A percentile compares a stretch with the other conserved stretches of the same genome.
phyloP scores from a whole-genome alignment of 768 basidiomycete species.

The Suillus discolor region DNA sequence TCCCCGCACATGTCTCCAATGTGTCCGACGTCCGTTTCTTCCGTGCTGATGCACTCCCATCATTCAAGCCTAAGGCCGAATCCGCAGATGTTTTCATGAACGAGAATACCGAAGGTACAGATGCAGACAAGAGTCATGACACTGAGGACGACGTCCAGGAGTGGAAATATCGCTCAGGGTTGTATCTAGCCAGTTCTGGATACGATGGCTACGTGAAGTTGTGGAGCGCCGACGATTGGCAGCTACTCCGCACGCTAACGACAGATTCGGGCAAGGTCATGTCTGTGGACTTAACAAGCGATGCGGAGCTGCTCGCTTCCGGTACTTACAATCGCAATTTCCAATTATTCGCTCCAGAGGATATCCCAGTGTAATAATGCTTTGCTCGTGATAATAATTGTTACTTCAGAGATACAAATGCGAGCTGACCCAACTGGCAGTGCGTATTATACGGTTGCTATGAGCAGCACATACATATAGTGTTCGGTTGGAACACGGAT shows the following conservation, averaged over 20 bases:
- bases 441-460: constrained; percentile 3
- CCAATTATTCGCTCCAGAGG: constrained; percentile 89
- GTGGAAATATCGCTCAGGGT: constrained; percentile 81
- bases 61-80: constrained; percentile 41
- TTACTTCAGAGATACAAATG: constrained; percentile 33
- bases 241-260: constrained; percentile 80
- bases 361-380: constrained; percentile 36
- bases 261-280: constrained; percentile 99
- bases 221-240: constrained; percentile 99
- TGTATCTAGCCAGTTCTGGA: constrained; percentile 92
- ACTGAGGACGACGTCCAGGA: constrained; percentile 48
- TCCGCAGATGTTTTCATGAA: constrained; percentile 55
- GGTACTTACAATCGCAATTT: constrained; percentile 95
- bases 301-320: constrained; percentile 82
- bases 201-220: constrained; percentile 96
- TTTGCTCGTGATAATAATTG: constrained; percentile 24
- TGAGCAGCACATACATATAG: neutral
- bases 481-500: constrained; percentile 4
- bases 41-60: constrained; percentile 56
- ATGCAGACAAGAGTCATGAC: constrained; percentile 32
- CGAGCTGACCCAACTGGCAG: neutral
- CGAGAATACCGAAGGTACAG: constrained; percentile 37
- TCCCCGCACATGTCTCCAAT: constrained; percentile 94
- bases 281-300: constrained; percentile 89
- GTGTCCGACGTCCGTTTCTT: constrained; percentile 97